Base-by-base conservation (phyloP, 805 yeast species). In the Yarrowia sp. region DNA sequence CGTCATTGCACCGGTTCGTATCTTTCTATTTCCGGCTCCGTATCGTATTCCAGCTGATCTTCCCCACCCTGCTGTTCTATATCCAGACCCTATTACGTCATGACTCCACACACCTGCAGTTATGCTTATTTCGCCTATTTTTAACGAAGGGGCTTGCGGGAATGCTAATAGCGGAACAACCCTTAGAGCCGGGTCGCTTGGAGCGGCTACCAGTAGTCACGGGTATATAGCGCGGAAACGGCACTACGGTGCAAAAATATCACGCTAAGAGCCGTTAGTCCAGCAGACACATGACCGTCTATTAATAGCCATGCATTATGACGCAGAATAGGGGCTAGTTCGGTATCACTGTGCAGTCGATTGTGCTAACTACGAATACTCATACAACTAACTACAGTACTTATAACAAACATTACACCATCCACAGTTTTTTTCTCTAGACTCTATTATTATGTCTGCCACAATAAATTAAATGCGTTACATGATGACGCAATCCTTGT, bases 401-500 rank as follows among this genome's bases (percentile, higher is more conserved):
- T 14, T 14, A 4, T 18, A 16, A 35, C 18, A 14, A 14, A 19
- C 8, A 19, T 19, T 24, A 19, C 19, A 21, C 27, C 19, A 19
- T 39, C 29, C 22, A 18, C 19, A 22, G 18, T 12, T 4, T 22
- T n/a, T 21, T 33, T 13, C 22, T 33, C 41, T 51, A 51, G 58
- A 35, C 58, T 51, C 58, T 51, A 51, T 51, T 49, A 49, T 22
- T 51, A 33, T 35, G 58, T 51, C 58, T 51, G 42, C 58, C 42
- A 51, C 58, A 35, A 51, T 51, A 51, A 51, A 51, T 51, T 49
- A 51, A 51, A 51, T 51, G 61, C 47, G 46, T 27, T 63, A 68
- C 72, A 68, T 69, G 46, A 68, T 68, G 46, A 69, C 49, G 44
- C 71, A 70, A 42, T 72, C 71, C 62, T 72, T 70, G 53, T 70